These are phyloP conservation scores for Aureobasidium sp. DNA, from an alignment of 2,329 filamentous ascomycete genomes.

Conservation along the genomic window DNA sequence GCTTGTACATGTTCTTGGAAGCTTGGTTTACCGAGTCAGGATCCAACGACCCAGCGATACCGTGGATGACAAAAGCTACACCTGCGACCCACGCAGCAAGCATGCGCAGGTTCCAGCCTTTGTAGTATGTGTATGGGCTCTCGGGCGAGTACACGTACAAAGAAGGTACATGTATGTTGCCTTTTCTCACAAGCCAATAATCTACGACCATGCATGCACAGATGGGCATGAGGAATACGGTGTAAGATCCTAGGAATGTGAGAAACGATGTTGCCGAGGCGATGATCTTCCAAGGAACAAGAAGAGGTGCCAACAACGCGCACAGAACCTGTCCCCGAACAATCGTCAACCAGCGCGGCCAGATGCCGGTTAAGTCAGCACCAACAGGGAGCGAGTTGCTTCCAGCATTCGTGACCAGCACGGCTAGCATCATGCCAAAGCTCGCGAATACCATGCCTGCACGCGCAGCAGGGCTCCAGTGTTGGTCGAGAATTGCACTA, in stretches of 20 bases:
- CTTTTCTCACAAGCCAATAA: conserved; percentile 3
- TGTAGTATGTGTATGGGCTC: conserved; percentile 6
- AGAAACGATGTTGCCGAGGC: conserved; percentile 7
- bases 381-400: conserved; percentile 13
- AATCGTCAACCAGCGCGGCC: conserved; percentile 10
- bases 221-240: conserved; percentile 11
- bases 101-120: conserved; percentile 13
- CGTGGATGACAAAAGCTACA: conserved; percentile 6
- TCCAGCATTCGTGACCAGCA: conserved; percentile 5
- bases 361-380: conserved; percentile 1
- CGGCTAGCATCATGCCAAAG: conserved; percentile 11
- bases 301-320: background rate
- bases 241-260: conserved; percentile 10
- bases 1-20: conserved; percentile 5
- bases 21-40: background rate
- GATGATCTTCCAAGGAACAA: conserved; percentile 16
- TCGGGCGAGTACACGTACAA: conserved; percentile 4
- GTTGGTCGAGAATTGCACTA: conserved; percentile 8
- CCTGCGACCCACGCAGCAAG: conserved; percentile 1
- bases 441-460: background rate
- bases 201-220: conserved; percentile 7
- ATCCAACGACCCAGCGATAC: background rate
- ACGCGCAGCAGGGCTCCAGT: conserved; percentile 7
- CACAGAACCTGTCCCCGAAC: background rate
- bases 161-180: conserved; percentile 1